A percentile compares a stretch with the other conserved stretches of the same genome.
Evolutionary conservation across 805 yeast species (phyloP).

Genomic region (Candida yuanshanica): DNA sequence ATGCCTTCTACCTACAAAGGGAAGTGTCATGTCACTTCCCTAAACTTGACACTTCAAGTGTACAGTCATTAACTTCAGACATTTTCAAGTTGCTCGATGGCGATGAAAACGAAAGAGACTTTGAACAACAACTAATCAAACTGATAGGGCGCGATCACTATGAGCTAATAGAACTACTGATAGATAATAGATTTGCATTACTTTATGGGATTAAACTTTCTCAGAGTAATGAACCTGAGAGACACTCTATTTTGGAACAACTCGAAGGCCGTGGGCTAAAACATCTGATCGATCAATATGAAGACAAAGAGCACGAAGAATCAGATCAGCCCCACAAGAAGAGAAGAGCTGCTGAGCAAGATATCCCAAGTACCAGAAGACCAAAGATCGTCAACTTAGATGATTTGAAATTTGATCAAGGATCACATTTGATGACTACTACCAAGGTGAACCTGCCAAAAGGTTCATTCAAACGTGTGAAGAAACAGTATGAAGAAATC

Average conservation of each 20-base stretch:
- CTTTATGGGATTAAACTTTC: slow-evolving; percentile 50
- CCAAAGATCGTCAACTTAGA: slow-evolving; percentile 62
- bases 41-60: slow-evolving; percentile 33
- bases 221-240: slow-evolving; percentile 32
- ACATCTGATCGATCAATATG: slow-evolving; percentile 37
- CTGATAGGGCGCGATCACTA: slow-evolving; percentile 47
- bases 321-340: slow-evolving; percentile 18
- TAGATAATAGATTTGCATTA: slow-evolving; percentile 45
- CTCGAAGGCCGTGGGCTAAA: slow-evolving; percentile 40
- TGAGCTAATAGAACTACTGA: slow-evolving; percentile 41
- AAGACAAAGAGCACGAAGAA: slow-evolving; percentile 15
- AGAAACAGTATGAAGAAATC: slow-evolving; percentile 77
- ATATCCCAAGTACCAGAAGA: slow-evolving; percentile 18
- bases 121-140: slow-evolving; percentile 50
- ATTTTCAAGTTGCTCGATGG: slow-evolving; percentile 36
- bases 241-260: slow-evolving; percentile 31
- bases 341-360: slow-evolving; percentile 19
- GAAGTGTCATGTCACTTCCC: slow-evolving; percentile 32
- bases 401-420: slow-evolving; percentile 62
- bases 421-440: slow-evolving; percentile 60
- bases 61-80: slow-evolving; percentile 35
- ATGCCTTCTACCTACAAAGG: slow-evolving; percentile 49
- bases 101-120: slow-evolving; percentile 32
- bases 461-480: slow-evolving; percentile 75
- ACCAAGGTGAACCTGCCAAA: slow-evolving; percentile 70